Percentiles rank a stretch among this genome's conserved stretches.
phyloP scores from a whole-genome alignment of 1,139 yeast genomes.

The Sugiyamaella novakii region DNA sequence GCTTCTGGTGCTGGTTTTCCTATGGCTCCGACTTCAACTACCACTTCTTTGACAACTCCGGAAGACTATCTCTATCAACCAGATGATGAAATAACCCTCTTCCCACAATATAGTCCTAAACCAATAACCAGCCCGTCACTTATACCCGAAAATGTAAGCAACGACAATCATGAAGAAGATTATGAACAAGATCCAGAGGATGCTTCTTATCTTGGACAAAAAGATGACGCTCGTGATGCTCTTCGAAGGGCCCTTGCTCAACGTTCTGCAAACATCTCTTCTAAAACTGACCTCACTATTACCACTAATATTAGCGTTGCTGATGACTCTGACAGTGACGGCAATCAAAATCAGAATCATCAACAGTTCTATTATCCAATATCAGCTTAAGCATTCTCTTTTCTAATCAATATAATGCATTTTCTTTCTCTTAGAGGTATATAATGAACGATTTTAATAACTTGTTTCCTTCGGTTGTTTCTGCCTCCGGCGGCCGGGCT shows the following conservation, averaged over 20 bases:
- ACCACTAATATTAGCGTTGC: not conserved
- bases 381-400: constrained; percentile 4
- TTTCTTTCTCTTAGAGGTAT: not conserved
- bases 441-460: too few relatives aligned
- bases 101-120: constrained; percentile 5
- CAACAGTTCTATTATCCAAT: constrained; percentile 13
- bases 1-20: constrained; percentile 4
- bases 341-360: not conserved
- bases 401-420: constrained; percentile 1
- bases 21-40: constrained; percentile 5
- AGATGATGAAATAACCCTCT: not conserved
- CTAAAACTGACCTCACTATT: constrained; percentile 3
- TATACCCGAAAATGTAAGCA: not conserved
- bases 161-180: constrained; percentile 1
- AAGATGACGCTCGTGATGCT: constrained; percentile 18
- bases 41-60: constrained; percentile 12
- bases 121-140: constrained; percentile 7
- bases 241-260: constrained; percentile 16
- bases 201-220: constrained; percentile 6
- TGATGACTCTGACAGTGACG: constrained; percentile 7
- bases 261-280: constrained; percentile 9
- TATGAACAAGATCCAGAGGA: constrained; percentile 13
- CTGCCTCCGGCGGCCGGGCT: too few relatives aligned
- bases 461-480: too few relatives aligned
- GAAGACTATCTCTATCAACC: not conserved